Conservation (phyloP, 805 yeast species). For the Candida nemodendra region DNA sequence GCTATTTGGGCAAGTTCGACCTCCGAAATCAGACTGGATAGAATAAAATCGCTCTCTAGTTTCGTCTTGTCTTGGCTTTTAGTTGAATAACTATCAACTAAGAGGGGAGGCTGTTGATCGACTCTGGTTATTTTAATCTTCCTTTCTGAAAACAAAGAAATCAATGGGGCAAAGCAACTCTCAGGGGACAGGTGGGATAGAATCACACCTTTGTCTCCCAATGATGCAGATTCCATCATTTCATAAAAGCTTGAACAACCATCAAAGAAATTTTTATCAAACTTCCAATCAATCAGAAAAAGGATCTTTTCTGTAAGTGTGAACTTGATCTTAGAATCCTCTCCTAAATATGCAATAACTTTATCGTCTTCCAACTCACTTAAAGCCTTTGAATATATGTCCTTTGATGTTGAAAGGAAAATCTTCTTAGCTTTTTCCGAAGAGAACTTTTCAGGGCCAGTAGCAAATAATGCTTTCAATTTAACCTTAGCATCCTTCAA, state of each 20-base stretch:
- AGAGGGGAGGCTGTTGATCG: slow-evolving; percentile 48
- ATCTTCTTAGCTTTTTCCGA: slow-evolving; percentile 44
- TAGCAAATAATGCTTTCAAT: slow-evolving; percentile 58
- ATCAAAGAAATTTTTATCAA: slow-evolving; percentile 40
- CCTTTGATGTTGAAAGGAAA: slow-evolving; percentile 46
- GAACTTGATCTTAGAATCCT: slow-evolving; percentile 53
- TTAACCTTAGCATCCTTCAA: slow-evolving; percentile 40
- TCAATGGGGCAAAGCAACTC: slow-evolving; percentile 59
- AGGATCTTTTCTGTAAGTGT: slow-evolving; percentile 53
- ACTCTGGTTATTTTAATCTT: slow-evolving; percentile 47
- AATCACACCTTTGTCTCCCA: slow-evolving; percentile 51
- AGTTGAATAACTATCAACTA: slow-evolving; percentile 70
- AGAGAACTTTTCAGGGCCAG: slow-evolving; percentile 47
- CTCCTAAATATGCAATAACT: slow-evolving; percentile 51
- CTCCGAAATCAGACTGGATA: slow-evolving; percentile 26
- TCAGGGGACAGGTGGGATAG: slow-evolving; percentile 57
- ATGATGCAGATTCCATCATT: slow-evolving; percentile 39
- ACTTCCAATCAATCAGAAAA: slow-evolving; percentile 37
- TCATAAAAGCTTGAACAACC: slow-evolving; percentile 47
- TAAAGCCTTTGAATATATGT: slow-evolving; percentile 48
- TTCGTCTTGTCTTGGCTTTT: slow-evolving; percentile 67
- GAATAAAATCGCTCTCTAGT: slow-evolving; percentile 61
- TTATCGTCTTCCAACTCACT: slow-evolving; percentile 51
- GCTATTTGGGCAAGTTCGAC: slow-evolving; percentile 29
- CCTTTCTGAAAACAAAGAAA: slow-evolving; percentile 50